Base-by-base conservation (phyloP, 169 alveolate genomes). In the Cryptosporidium sp. region DNA sequence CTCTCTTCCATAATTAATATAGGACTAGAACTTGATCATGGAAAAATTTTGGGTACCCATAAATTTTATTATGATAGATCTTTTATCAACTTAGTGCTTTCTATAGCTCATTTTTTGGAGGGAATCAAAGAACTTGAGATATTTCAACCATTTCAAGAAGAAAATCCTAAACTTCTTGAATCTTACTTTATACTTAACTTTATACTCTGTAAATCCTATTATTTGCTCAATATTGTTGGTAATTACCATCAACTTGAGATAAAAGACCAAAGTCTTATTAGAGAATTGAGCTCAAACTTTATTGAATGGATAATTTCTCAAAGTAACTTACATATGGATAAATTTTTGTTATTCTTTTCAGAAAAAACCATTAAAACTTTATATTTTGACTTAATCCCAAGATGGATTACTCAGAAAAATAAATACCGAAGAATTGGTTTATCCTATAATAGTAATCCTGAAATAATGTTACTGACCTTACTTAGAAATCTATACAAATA, bases 181-280 rank as follows among this genome's bases (percentile, higher is more conserved):
- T 70, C 44, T 12, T 70, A 70, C 58, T 70, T 70, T 31, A 3
- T 70, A 37, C 52, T 70, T 21, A 70, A 70, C 29, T 45, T n/a
- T 5, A 14, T 70, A 44, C 42, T 70, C 12, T 70, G 68, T 26
- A 70, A 70, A 29, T 26, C 58, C 8, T 23, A 70, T 29, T 56
- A 56, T 26, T 8, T 56, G 35, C 35, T 56, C 0, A 16, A 4
- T 26, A 2, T 26, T n/a, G 29, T 21, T 21, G 8, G 67, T 6
- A 26, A 26, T 65, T 45, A 37, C 52, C 42, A 35, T 26, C 26
- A 31, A n/a, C 1, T 65, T 26, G 33, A 14, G 12, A 29, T 9
- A 14, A 35, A n/a, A 8, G 72, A 65, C 8, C 16, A 65, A 10
- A 37, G 31, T 8, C 12, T 65, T 6, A n/a, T 65, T 0, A 7